phyloP scores from a whole-genome alignment of 495 filamentous ascomycete genomes.

The Clohesyomyces aquaticus region DNA sequence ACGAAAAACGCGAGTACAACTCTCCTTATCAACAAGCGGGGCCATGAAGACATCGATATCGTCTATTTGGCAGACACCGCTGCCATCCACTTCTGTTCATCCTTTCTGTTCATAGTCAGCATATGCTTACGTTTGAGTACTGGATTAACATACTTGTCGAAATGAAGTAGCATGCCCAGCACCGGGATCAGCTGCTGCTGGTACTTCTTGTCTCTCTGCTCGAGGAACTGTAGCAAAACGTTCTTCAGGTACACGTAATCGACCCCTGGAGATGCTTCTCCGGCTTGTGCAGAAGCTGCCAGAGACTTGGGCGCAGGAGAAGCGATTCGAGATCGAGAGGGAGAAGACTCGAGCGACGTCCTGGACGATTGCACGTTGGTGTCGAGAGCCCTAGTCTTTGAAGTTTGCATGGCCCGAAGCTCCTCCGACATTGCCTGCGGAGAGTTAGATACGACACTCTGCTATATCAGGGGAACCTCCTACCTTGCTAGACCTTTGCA shows the following conservation, averaged over 20 bases:
- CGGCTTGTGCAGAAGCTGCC: slow-evolving; percentile 49
- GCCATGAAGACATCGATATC: not conserved
- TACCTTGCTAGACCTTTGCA: slow-evolving; percentile 72
- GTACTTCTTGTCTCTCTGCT: slow-evolving; percentile 89
- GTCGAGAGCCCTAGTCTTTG: slow-evolving; percentile 46
- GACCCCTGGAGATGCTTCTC: slow-evolving; percentile 50
- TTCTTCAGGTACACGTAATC: slow-evolving; percentile 95
- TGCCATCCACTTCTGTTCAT: slow-evolving; percentile 87
- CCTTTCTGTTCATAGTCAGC: slow-evolving; percentile 57
- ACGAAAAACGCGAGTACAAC: not conserved
- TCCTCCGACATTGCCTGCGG: slow-evolving; percentile 54
- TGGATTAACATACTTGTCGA: slow-evolving; percentile 73
- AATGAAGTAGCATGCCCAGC: slow-evolving; percentile 85
- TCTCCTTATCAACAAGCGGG: slow-evolving; percentile 6
- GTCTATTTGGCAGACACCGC: slow-evolving; percentile 64
- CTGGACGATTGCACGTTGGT: slow-evolving; percentile 60
- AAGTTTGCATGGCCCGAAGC: slow-evolving; percentile 48
- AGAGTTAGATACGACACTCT: slow-evolving; percentile 13
- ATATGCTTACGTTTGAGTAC: not conserved
- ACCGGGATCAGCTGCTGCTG: slow-evolving; percentile 91
- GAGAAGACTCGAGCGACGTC: slow-evolving; percentile 55
- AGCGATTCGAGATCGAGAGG: slow-evolving; percentile 53
- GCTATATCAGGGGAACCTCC: slow-evolving; percentile 7
- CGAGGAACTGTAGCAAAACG: slow-evolving; percentile 89
- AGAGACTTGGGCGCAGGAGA: slow-evolving; percentile 54